Conservation (phyloP, 2,329 filamentous ascomycete genomes). For the Phyllosticta ampelicida region DNA sequence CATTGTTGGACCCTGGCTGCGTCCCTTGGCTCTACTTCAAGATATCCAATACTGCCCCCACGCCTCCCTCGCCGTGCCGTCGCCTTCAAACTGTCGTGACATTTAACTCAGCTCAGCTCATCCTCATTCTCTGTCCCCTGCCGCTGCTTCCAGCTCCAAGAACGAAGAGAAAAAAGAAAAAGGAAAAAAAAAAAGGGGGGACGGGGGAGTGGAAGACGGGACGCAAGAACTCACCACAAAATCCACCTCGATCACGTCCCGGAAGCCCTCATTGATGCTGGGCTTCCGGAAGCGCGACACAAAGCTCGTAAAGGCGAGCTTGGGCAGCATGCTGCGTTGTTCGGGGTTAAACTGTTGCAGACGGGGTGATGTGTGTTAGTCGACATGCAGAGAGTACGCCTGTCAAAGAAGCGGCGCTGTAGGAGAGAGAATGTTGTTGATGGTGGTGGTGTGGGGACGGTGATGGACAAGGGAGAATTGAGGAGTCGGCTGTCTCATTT, state of each 20-base stretch:
- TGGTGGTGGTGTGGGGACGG: neutral
- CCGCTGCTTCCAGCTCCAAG: neutral
- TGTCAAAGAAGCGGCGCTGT: neutral
- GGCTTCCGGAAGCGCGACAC: constrained; percentile 63
- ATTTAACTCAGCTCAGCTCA: neutral
- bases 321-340: constrained; percentile 59
- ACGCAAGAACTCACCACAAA: constrained; percentile 48
- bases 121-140: neutral
- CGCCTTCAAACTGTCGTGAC: neutral
- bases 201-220: neutral
- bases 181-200: neutral
- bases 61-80: neutral
- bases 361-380: neutral
- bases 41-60: neutral
- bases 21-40: too few relatives aligned
- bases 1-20: too few relatives aligned
- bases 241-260: constrained; percentile 63
- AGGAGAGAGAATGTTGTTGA: neutral
- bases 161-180: neutral
- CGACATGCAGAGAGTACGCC: neutral
- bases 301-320: constrained; percentile 71
- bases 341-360: constrained; percentile 84
- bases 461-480: neutral
- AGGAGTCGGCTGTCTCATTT: neutral
- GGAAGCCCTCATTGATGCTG: constrained; percentile 64